Evolutionary conservation across 106 monocot genomes (phyloP).

Genomic region (Dendrobium catenatum): DNA sequence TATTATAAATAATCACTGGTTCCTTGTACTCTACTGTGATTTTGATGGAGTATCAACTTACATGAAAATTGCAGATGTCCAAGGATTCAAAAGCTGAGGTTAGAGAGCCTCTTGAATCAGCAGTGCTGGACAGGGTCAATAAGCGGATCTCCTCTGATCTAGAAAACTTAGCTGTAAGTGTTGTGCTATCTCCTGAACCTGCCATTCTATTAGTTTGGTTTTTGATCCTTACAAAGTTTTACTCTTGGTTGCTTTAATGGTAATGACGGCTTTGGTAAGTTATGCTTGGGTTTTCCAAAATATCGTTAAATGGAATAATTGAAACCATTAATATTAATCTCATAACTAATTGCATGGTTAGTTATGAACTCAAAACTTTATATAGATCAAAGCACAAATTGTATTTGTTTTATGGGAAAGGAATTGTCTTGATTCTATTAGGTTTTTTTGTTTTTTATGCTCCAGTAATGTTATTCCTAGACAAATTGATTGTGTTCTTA

Average conservation of each 20-base stretch:
- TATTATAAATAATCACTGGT: conserved; percentile 1
- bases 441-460: background rate
- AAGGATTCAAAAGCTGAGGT: conserved; percentile 30
- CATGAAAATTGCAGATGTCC: conserved; percentile 18
- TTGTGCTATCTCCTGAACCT: background rate
- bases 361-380: background rate
- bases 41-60: background rate
- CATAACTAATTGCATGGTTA: background rate
- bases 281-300: background rate
- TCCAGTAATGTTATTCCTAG: background rate
- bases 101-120: conserved; percentile 16
- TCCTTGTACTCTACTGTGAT: background rate
- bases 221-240: background rate
- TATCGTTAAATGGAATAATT: background rate
- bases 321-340: background rate
- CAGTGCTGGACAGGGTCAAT: conserved; percentile 41
- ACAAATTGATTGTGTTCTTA: too few species aligned
- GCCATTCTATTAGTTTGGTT: background rate
- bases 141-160: conserved; percentile 48
- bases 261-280: background rate
- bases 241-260: background rate
- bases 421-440: background rate
- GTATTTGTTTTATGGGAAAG: background rate
- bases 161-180: conserved; percentile 57
- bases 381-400: background rate